A percentile compares a stretch with the other conserved stretches of the same genome.
phyloP scores from a whole-genome alignment of 1,284 basidiomycete species.

The Neolentinus lepideus region DNA sequence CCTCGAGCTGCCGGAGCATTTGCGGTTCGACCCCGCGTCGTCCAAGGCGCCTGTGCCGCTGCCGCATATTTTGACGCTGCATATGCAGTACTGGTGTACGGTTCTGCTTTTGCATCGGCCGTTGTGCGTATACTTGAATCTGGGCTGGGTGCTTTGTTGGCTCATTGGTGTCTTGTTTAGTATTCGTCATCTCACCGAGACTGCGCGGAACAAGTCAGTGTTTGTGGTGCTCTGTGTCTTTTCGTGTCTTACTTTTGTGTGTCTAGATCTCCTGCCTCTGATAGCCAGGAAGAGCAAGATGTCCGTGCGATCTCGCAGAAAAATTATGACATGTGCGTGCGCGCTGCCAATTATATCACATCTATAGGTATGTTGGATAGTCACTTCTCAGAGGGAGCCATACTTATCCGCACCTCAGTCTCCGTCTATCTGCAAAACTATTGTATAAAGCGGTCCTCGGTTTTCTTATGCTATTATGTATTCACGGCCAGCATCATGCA shows the following conservation, averaged over 20 bases:
- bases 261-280: conserved; percentile 10
- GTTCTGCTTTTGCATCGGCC: conserved; percentile 75
- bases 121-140: conserved; percentile 49
- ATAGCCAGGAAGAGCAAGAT: conserved; percentile 39
- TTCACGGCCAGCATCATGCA: conserved; percentile 84
- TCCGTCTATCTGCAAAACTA: conserved; percentile 56
- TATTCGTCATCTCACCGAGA: conserved; percentile 10
- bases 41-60: conserved; percentile 33
- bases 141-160: neutral
- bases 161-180: neutral
- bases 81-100: conserved; percentile 85
- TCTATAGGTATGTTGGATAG: conserved; percentile 64
- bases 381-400: no score
- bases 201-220: neutral
- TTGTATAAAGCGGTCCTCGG: conserved; percentile 55
- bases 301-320: conserved; percentile 49
- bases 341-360: conserved; percentile 75
- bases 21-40: conserved; percentile 52
- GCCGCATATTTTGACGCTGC: conserved; percentile 68
- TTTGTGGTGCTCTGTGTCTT: neutral
- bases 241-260: conserved; percentile 16
- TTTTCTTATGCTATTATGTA: conserved; percentile 76
- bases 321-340: conserved; percentile 64
- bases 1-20: conserved; percentile 61
- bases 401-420: conserved; percentile 26